A percentile compares a stretch with the other conserved stretches of the same genome.
Evolutionary conservation across 2,329 filamentous ascomycete species (phyloP).

Genomic region (Dactylonectria macrodidyma): DNA sequence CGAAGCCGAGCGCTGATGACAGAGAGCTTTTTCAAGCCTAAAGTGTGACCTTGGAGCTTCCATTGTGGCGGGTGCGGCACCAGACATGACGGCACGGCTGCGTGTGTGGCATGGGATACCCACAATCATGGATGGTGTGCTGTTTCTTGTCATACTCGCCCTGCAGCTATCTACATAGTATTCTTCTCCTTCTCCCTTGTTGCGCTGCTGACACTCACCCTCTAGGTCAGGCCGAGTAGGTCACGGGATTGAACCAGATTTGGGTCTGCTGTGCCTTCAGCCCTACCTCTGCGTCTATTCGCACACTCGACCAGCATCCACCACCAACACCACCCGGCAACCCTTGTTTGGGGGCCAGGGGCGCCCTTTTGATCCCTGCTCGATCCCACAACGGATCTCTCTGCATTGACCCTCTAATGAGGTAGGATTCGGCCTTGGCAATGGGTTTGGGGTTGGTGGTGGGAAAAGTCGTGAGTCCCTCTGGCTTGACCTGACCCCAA

Average conservation of each 20-base stretch:
- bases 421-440: not conserved
- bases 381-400: slow-evolving; percentile 4
- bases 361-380: not conserved
- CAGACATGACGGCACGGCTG: too few species aligned
- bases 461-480: not conserved
- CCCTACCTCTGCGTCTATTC: slow-evolving; percentile 16
- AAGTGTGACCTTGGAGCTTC: not conserved
- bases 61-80: too few species aligned
- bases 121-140: too few species aligned
- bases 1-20: not conserved
- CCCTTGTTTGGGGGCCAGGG: not conserved
- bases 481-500: too few species aligned
- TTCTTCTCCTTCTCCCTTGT: too few species aligned
- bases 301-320: not conserved
- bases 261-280: slow-evolving; percentile 24
- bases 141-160: too few species aligned
- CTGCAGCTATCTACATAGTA: too few species aligned
- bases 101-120: too few species aligned
- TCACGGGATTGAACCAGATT: not conserved
- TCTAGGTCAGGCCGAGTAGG: too few species aligned
- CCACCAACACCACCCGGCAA: not conserved
- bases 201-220: too few species aligned
- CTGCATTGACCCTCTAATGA: not conserved
- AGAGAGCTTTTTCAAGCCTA: not conserved
- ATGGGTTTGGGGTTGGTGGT: not conserved